Percentiles rank a stretch among this genome's conserved stretches.
phyloP scores from a whole-genome alignment of 257 asterid species.

The Apocynum venetum region DNA sequence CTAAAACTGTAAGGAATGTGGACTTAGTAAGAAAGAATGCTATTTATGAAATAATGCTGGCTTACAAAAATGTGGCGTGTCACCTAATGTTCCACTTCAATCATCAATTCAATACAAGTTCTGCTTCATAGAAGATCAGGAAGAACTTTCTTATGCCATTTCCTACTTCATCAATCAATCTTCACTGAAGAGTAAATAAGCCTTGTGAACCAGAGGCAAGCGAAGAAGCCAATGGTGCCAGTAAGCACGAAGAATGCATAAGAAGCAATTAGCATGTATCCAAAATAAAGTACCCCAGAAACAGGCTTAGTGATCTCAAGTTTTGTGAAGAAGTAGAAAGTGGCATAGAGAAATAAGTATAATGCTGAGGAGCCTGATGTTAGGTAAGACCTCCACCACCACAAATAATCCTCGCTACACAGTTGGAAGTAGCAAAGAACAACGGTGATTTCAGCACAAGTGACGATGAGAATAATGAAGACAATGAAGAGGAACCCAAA shows the following conservation, averaged over 20 bases:
- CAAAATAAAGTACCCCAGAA: slow-evolving; percentile 68
- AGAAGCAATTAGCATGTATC: slow-evolving; percentile 73
- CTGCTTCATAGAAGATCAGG: not conserved
- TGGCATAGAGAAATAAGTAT: slow-evolving; percentile 72
- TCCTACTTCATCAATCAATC: slow-evolving; percentile 45
- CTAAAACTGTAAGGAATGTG: not conserved
- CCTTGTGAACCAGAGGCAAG: slow-evolving; percentile 79
- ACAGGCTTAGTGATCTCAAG: slow-evolving; percentile 71
- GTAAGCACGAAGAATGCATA: slow-evolving; percentile 69
- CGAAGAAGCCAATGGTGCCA: slow-evolving; percentile 71
- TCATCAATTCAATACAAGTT: not conserved
- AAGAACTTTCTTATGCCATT: not conserved
- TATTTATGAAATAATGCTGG: not conserved
- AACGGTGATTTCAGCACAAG: slow-evolving; percentile 70
- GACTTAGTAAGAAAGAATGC: not conserved
- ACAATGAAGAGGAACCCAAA: slow-evolving; percentile 82
- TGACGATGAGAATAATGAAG: slow-evolving; percentile 59
- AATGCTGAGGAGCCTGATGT: slow-evolving; percentile 72
- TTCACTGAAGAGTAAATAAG: slow-evolving; percentile 78
- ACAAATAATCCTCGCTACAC: slow-evolving; percentile 68
- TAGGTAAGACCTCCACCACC: slow-evolving; percentile 90
- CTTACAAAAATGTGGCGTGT: not conserved
- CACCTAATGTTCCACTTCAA: not conserved
- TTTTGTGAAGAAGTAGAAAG: slow-evolving; percentile 78
- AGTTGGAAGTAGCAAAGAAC: slow-evolving; percentile 85